Base-by-base conservation (phyloP, 257 asterid species). In the Striga asiatica region DNA sequence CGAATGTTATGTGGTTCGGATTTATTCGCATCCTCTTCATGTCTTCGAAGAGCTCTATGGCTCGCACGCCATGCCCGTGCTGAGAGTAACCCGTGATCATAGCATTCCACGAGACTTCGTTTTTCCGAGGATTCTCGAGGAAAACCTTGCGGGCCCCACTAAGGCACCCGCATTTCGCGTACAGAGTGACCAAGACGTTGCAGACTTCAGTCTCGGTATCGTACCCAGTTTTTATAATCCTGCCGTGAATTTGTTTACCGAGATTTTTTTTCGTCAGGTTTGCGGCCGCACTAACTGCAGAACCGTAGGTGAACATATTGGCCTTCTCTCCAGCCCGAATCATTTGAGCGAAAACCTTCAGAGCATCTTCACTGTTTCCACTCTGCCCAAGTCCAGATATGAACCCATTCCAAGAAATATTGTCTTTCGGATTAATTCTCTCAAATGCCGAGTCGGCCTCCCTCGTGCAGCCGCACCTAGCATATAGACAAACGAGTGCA, bases 301-400 rank as follows among this genome's bases (percentile, higher is more conserved):
- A 84, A 14, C 91, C 93, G 45, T 88, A 88, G n/a, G 97, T 80
- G 71, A 76, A 88, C 78, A 78, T 71, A 60, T 76, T 74, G 60
- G 81, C 82, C 56, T 88, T 85, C 54, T 60, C 78, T 45, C 85
- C 91, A 27, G 62, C 80, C 69, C 57, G 80, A 67, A 73, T 77
- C 97, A 84, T 78, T 74, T 58, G 66, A 64, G 73, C 70, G 45
- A 84, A 88, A 46, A 76, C 76, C 57, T 76, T 73, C 64, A 88
- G 51, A 3, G 97, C 83, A 67, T 88, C 95, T 75, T 78, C 88
- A 48, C 66, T 78, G 52, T 64, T 72, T 16, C 95, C 85, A 61
- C 97, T 74, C 74, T 88, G 97, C 9, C 87, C 75, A 49, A 84
- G 82, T n/a, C 97, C 97, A 22, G 97, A 88, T 71, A 88, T 81